These are phyloP conservation scores for Lindgomyces ingoldianus DNA, from an alignment of 495 filamentous ascomycete species.

Conservation along the genomic window DNA sequence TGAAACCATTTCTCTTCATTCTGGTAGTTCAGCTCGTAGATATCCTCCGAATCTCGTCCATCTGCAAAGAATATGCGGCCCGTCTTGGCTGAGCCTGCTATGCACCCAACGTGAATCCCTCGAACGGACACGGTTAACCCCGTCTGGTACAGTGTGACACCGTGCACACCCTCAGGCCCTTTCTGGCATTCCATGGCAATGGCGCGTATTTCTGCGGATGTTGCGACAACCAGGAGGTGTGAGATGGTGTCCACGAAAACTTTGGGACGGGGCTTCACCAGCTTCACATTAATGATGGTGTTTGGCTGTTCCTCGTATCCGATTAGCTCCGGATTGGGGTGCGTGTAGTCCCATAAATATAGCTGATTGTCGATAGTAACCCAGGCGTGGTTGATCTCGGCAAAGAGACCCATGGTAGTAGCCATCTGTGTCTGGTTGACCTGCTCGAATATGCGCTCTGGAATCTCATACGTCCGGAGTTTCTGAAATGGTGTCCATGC, in stretches of 20 bases:
- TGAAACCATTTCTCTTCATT: constrained; percentile 96
- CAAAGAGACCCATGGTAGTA: constrained; percentile 89
- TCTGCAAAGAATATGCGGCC: constrained; percentile 87
- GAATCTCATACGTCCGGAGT: constrained; percentile 77
- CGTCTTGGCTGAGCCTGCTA: constrained; percentile 71
- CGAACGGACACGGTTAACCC: constrained; percentile 73
- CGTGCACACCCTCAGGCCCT: constrained; percentile 62
- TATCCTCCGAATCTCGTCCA: constrained; percentile 70
- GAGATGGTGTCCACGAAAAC: constrained; percentile 85
- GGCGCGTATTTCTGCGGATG: constrained; percentile 76
- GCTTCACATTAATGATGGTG: constrained; percentile 79
- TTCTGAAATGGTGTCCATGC: constrained; percentile 91
- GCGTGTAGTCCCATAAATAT: constrained; percentile 96
- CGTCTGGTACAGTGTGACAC: constrained; percentile 78
- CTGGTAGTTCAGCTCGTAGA: constrained; percentile 93
- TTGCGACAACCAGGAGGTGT: constrained; percentile 85
- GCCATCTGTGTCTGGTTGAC: constrained; percentile 80
- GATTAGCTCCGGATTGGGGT: constrained; percentile 80
- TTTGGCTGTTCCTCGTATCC: constrained; percentile 88
- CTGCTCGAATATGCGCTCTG: constrained; percentile 84
- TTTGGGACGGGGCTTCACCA: constrained; percentile 72
- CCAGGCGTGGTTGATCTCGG: constrained; percentile 92
- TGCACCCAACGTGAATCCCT: constrained; percentile 69
- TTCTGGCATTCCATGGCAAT: constrained; percentile 71
- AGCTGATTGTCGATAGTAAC: constrained; percentile 91